Evolutionary conservation across 306 rosid genomes (phyloP).

Genomic region (Fragaria nilgerrensis): DNA sequence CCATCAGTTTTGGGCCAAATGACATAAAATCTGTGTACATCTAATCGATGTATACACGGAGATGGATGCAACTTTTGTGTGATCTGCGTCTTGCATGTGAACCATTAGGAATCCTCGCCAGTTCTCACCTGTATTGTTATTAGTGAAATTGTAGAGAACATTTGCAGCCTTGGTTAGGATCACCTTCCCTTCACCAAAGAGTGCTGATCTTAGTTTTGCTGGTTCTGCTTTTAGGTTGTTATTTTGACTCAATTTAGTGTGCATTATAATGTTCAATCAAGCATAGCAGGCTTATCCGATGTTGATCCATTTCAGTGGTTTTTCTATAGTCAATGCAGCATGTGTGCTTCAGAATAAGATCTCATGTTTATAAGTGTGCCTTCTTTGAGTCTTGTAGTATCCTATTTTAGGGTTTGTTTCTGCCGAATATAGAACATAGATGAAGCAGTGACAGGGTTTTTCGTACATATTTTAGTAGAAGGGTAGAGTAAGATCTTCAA

Average conservation of each 20-base stretch:
- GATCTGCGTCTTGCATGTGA: conserved; percentile 29
- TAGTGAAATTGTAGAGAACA: conserved; percentile 36
- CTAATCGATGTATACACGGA: conserved; percentile 54
- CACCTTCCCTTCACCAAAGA: conserved; percentile 25
- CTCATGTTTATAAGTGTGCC: conserved; percentile 1
- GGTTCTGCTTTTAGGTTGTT: conserved; percentile 34
- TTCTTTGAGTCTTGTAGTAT: neutral
- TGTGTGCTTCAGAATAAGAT: neutral
- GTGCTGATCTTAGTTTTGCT: conserved; percentile 31
- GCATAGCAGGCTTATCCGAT: conserved; percentile 16
- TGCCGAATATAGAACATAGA: neutral
- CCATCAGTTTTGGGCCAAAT: conserved; percentile 81
- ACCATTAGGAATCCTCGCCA: conserved; percentile 21
- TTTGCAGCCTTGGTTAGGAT: conserved; percentile 38
- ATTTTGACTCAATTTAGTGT: conserved; percentile 31
- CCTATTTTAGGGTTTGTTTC: conserved; percentile 2
- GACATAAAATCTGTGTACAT: conserved; percentile 90
- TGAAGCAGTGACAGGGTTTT: neutral
- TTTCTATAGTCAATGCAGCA: neutral
- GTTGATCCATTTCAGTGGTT: conserved; percentile 4
- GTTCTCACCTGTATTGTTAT: conserved; percentile 42
- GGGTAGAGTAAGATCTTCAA: neutral
- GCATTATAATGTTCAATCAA: conserved; percentile 24
- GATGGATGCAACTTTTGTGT: conserved; percentile 18
- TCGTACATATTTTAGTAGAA: conserved; percentile 12